Evolutionary conservation across 2,329 filamentous ascomycete species (phyloP).

Genomic region (Pestalotiopsis sp.): DNA sequence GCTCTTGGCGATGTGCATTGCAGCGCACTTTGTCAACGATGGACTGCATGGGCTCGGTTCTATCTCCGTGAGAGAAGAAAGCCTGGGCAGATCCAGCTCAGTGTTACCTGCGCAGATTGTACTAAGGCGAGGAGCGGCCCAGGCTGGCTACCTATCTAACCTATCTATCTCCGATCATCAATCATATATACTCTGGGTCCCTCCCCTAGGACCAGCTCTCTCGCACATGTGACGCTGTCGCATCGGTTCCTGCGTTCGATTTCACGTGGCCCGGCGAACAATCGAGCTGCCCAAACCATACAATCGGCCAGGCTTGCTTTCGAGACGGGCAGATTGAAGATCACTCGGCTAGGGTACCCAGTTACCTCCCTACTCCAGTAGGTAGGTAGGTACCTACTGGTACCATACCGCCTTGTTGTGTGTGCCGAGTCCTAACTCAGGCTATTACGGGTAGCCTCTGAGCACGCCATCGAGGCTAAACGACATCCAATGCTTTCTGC

Average conservation of each 20-base stretch:
- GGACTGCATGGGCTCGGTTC: not conserved
- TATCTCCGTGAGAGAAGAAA: not conserved
- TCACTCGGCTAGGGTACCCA: constrained; percentile 8
- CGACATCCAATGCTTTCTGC: constrained; percentile 20
- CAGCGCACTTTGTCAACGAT: not conserved
- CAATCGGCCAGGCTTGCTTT: not conserved
- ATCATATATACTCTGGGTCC: not conserved
- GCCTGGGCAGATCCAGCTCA: not conserved
- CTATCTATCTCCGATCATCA: constrained; percentile 1
- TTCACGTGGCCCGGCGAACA: constrained; percentile 8
- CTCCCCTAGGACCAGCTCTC: not conserved
- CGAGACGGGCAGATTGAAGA: not conserved
- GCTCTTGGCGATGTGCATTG: not conserved
- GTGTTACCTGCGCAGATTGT: constrained; percentile 1
- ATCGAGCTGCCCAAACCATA: constrained; percentile 8
- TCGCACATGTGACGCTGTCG: constrained; percentile 8
- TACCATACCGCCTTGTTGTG: constrained; percentile 1
- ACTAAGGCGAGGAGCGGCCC: not conserved
- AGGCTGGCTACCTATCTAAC: not conserved
- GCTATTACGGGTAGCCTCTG: constrained; percentile 20
- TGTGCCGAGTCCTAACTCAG: constrained; percentile 8
- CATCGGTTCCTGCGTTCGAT: constrained; percentile 6
- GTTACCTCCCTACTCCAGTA: constrained; percentile 8
- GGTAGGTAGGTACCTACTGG: constrained; percentile 13
- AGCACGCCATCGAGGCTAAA: constrained; percentile 37